Evolutionary conservation across 345 rosid genomes (phyloP), one percentile per base, ranked within the genome.

Genomic region (Balakata baccata): DNA sequence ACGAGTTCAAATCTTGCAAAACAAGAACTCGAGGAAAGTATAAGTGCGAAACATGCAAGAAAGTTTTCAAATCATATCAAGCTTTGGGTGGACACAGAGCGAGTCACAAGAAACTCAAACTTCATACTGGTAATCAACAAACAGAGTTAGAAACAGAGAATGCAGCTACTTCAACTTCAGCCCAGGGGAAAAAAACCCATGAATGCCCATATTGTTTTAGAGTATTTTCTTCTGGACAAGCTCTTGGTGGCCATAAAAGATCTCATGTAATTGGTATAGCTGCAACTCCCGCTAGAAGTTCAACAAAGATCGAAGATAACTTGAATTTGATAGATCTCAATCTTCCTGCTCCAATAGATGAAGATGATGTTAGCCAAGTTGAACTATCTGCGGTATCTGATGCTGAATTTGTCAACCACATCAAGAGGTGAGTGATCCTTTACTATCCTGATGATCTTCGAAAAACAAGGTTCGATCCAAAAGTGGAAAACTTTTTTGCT

Each of bases 231-330:
- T 92, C 99, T 0, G 99, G 99, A 39, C 99, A 95, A 87, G 99
- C 99, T 0, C 87, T 95, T 20, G 99, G 99, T 22, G 99, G 99
- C 16, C 99, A 95, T 71, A 95, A 95, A 69, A 85, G 99, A 84
- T 88, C 99, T 61, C 99, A 95, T 65, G 85, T 87, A 22, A 74
- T 74, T 34, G 86, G 82, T 53, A 60, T 72, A 74, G 74, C 75
- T 20, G 18, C 77, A 3, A 50, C 72, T 65, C 74, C 86, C 58
- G 80, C 80, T 34, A 77, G 67, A 47, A 78, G 75, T 57, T 78
- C 74, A 25, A 64, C 61, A 3, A 80, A 64, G 79, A 73, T 68
- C 2, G 88, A 81, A 65, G 82, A 80, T 51, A 77, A 73, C 22
- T 61, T 68, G 77, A 73, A 41, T 54, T 78, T 85, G 62, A 88